These are phyloP conservation scores for Aureobasidium pullulans DNA, from an alignment of 2,329 filamentous ascomycete genomes.

Conservation along the genomic window DNA sequence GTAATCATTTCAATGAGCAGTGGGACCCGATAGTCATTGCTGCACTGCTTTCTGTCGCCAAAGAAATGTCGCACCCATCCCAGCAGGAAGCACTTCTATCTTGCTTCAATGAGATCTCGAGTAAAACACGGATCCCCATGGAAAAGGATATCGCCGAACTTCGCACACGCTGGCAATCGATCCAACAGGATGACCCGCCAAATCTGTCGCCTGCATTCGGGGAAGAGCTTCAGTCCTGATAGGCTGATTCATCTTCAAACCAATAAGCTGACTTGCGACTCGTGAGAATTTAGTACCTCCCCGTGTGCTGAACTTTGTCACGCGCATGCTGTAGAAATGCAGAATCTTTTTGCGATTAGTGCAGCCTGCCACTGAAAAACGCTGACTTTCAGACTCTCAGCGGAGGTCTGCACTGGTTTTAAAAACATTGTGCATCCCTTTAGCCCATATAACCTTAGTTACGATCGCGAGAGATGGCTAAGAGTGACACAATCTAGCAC, in stretches of 20 bases:
- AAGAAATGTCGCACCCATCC: neutral
- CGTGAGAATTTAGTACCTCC: no score
- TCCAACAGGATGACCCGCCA: neutral
- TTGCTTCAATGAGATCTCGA: neutral
- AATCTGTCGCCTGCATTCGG: neutral
- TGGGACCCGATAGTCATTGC: conserved; percentile 2
- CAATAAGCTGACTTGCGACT: no score
- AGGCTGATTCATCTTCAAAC: neutral
- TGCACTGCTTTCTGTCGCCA: neutral
- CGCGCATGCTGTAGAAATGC: no score
- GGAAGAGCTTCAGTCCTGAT: neutral
- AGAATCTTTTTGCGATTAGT: no score
- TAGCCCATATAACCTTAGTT: neutral
- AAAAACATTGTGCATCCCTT: no score
- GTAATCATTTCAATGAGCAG: conserved; percentile 6
- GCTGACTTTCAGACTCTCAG: neutral
- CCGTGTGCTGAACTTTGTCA: no score
- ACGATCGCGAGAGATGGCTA: no score
- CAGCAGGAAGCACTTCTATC: conserved; percentile 5
- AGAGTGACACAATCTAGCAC: no score
- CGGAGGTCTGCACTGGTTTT: no score
- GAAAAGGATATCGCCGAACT: neutral
- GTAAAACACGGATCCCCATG: neutral
- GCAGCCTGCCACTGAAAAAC: neutral
- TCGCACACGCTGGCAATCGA: neutral